phyloP scores from a whole-genome alignment of 169 alveolate genomes.

The Theileria annulata region DNA sequence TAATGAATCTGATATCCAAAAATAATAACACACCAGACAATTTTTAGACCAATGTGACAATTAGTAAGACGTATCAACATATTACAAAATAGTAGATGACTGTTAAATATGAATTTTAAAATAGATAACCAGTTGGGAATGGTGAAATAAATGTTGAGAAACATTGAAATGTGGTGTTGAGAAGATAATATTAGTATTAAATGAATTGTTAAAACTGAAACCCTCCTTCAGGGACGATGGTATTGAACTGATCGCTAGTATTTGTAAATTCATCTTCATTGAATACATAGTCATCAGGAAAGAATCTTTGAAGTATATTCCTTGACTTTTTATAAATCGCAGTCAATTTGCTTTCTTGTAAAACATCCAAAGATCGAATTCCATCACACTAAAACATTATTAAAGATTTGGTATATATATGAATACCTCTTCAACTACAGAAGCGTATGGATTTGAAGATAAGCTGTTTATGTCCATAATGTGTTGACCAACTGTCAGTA shows the following conservation, averaged over 20 bases:
- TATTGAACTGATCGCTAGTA: slow-evolving; percentile 16
- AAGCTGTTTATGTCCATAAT: slow-evolving; percentile 73
- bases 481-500: slow-evolving; percentile 87
- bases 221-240: slow-evolving; percentile 58
- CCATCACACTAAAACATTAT: slow-evolving; percentile 63
- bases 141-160: background rate
- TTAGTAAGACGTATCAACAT: background rate
- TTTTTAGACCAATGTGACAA: background rate
- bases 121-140: background rate
- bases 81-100: background rate
- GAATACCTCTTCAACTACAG: slow-evolving; percentile 76
- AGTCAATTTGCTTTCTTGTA: slow-evolving; percentile 76
- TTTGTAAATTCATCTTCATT: slow-evolving; percentile 53
- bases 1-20: background rate
- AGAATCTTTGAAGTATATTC: slow-evolving; percentile 70
- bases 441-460: slow-evolving; percentile 84
- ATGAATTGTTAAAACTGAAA: slow-evolving; percentile 48
- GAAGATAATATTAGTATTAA: background rate
- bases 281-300: slow-evolving; percentile 71
- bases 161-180: background rate
- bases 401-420: background rate
- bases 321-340: slow-evolving; percentile 73
- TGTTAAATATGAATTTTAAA: background rate
- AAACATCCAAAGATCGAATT: slow-evolving; percentile 68
- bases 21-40: background rate